Percentiles rank a stretch among this genome's conserved stretches.
These are phyloP conservation scores for Trichoderma gamsii DNA, from an alignment of 495 filamentous ascomycete species.

Conservation along the genomic window DNA sequence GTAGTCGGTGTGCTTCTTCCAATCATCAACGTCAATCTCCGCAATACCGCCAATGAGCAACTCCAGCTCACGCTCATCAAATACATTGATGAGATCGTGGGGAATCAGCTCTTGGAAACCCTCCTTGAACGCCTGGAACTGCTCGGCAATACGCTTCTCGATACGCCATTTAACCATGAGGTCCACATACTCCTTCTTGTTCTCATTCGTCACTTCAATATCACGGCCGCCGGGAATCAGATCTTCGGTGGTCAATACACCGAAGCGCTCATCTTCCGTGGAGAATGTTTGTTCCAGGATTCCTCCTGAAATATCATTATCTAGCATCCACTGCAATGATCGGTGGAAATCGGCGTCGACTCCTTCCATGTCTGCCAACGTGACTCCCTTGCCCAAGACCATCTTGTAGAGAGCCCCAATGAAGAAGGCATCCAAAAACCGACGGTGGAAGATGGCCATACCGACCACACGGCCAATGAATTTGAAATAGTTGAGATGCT, in stretches of 20 bases:
- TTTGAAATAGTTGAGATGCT: slow-evolving; percentile 99
- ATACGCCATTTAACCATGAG: slow-evolving; percentile 99
- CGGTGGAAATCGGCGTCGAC: slow-evolving; percentile 96
- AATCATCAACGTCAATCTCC: slow-evolving; percentile 98
- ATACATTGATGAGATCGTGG: slow-evolving; percentile 93
- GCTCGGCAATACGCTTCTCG: slow-evolving; percentile 93
- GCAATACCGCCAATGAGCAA: slow-evolving; percentile 97
- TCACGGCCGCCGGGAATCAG: slow-evolving; percentile 85
- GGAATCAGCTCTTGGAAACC: slow-evolving; percentile 98
- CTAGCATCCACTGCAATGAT: slow-evolving; percentile 91
- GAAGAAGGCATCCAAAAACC: slow-evolving; percentile 98
- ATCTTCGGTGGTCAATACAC: slow-evolving; percentile 85
- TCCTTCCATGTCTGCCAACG: slow-evolving; percentile 95
- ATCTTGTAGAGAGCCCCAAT: slow-evolving; percentile 99
- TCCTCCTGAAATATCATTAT: slow-evolving; percentile 86
- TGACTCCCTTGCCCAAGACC: slow-evolving; percentile 90
- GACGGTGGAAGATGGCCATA: slow-evolving; percentile 94
- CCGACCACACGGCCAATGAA: slow-evolving; percentile 99
- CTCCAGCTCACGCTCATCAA: slow-evolving; percentile 96
- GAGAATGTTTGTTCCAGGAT: slow-evolving; percentile 92
- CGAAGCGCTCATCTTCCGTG: slow-evolving; percentile 95
- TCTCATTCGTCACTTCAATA: slow-evolving; percentile 93
- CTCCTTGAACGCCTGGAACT: slow-evolving; percentile 95
- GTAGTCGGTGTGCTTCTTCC: slow-evolving; percentile 99
- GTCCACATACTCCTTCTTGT: slow-evolving; percentile 92